These are phyloP conservation scores for Amaranthus palmeri DNA, from an alignment of 148 eudicot genomes.

Conservation along the genomic window DNA sequence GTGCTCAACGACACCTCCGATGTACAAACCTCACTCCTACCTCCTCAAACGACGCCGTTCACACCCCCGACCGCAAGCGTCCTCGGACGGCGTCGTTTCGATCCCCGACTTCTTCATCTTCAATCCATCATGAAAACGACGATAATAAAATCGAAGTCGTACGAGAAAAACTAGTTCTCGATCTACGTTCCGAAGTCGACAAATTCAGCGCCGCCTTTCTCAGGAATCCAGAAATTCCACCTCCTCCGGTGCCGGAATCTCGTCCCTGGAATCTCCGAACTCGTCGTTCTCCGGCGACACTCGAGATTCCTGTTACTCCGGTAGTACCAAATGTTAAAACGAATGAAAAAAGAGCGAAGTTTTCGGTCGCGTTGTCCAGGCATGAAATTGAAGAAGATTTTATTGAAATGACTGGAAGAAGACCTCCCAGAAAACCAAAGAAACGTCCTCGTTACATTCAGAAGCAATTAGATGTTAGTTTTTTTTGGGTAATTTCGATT, in stretches of 20 bases:
- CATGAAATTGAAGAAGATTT: constrained; percentile 41
- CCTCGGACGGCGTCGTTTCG: constrained; percentile 1
- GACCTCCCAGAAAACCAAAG: constrained; percentile 45
- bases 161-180: constrained; percentile 61
- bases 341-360: constrained; percentile 26
- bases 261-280: constrained; percentile 72
- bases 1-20: constrained; percentile 44
- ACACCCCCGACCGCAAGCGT: constrained; percentile 7
- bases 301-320: constrained; percentile 8
- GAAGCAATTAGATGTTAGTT: constrained; percentile 36
- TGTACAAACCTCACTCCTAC: constrained; percentile 29
- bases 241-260: constrained; percentile 19
- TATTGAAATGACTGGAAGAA: constrained; percentile 25
- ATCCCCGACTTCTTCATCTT: neutral
- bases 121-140: constrained; percentile 3
- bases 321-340: constrained; percentile 17
- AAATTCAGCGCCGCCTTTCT: constrained; percentile 38
- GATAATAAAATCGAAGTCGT: constrained; percentile 46
- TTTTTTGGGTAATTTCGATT: neutral
- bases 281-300: constrained; percentile 32
- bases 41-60: constrained; percentile 32
- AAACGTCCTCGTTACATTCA: constrained; percentile 34
- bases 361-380: constrained; percentile 33
- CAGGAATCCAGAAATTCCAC: constrained; percentile 16
- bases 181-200: constrained; percentile 64